Evolutionary conservation across 1,284 basidiomycete species (phyloP), one percentile per base, ranked within the genome.

Genomic region (Agaricales sp.): DNA sequence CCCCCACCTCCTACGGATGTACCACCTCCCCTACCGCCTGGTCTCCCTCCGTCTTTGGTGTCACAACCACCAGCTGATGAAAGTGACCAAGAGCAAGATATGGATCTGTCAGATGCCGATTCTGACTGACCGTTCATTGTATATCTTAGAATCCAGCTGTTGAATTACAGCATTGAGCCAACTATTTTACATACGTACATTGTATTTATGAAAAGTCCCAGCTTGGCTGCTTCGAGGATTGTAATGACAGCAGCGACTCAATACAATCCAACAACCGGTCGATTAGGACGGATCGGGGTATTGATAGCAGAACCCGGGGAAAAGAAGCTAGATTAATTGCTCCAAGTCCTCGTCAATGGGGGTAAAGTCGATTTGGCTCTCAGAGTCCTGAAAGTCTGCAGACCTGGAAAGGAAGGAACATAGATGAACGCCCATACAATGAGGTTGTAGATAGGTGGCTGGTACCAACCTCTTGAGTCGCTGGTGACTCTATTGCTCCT

Each of bases 1-100:
- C 61, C 61, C 19, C 56, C 58, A 16, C 50, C 55, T 43, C 55
- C 35, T 52, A 54, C 55, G 12, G 53, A 53, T 44, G 58, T 58
- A 6, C 56, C 54, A 25, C 53, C 56, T 11, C 53, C 52, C 21
- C 24, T 53, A 14, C 54, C 38, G 47, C 43, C 46, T 25, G 30
- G 35, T 2, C 21, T 18, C 13, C 41, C 50, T 14, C 46, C 45
- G 44, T n/a, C n/a, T n/a, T n/a, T n/a, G n/a, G n/a, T n/a, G n/a
- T n/a, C n/a, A n/a, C n/a, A n/a, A n/a, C n/a, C n/a, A n/a, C n/a
- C n/a, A n/a, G n/a, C n/a, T n/a, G 25, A 13, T 12, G 46, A 30
- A 4, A 45, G 46, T 18, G 53, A 58, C 1, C 60, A 63, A 2
- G 55, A 54, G 23, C 39, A 41, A 41, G 54, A 59, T 49, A 57